Evolutionary conservation across 768 basidiomycete species (phyloP).

Genomic region (Tricholoma hemisulphureum): DNA sequence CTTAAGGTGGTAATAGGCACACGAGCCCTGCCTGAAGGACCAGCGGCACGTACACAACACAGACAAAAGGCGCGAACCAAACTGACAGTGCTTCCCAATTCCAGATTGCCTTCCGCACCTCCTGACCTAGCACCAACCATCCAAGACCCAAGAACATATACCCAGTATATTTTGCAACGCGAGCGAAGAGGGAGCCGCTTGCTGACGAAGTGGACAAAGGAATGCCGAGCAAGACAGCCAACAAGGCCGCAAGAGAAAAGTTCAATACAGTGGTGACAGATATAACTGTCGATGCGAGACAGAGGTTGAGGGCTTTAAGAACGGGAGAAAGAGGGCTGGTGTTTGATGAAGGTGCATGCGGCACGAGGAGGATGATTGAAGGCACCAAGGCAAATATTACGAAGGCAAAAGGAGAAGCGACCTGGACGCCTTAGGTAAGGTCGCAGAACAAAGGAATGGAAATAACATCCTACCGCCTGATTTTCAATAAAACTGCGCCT

Average conservation of each 20-base stretch:
- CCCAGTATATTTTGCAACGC: conserved; percentile 28
- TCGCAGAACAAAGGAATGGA: background rate
- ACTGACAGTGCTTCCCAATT: conserved; percentile 78
- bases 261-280: conserved; percentile 86
- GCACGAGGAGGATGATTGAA: conserved; percentile 27
- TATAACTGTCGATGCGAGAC: conserved; percentile 82
- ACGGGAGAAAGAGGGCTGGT: conserved; percentile 44
- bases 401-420: conserved; percentile 28
- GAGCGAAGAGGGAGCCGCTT: conserved; percentile 19
- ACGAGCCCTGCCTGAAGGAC: conserved; percentile 69
- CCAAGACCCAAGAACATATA: conserved; percentile 55
- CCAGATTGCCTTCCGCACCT: conserved; percentile 56
- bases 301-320: conserved; percentile 74
- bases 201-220: conserved; percentile 55
- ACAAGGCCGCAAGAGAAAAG: conserved; percentile 79
- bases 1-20: conserved; percentile 38
- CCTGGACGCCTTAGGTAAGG: conserved; percentile 12
- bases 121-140: conserved; percentile 52
- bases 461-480: conserved; percentile 34
- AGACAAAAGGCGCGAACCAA: conserved; percentile 83
- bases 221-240: conserved; percentile 63
- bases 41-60: conserved; percentile 74
- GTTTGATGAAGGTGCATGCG: conserved; percentile 20
- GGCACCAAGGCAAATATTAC: conserved; percentile 31
- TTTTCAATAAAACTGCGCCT: conserved; percentile 44